phyloP scores from a whole-genome alignment of 192 early-diverging fungal species.

The Gaertneriomyces sp. region DNA sequence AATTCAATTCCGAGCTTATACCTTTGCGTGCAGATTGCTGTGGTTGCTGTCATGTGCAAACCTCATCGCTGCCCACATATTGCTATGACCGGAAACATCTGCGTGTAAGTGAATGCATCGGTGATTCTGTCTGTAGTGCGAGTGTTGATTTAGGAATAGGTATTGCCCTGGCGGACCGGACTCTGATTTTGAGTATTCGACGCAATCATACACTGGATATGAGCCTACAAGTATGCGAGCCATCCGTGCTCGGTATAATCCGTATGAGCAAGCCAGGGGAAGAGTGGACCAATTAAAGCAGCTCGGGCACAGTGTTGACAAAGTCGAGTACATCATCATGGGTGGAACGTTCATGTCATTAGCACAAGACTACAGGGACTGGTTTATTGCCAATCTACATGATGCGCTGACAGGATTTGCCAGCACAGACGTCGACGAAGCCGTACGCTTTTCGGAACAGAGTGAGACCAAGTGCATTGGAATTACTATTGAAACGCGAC shows the following conservation, averaged over 20 bases:
- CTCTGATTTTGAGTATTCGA: conserved; percentile 99
- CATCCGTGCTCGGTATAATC: conserved; percentile 96
- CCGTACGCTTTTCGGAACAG: conserved; percentile 97
- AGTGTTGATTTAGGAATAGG: conserved; percentile 28
- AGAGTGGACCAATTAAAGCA: conserved; percentile 90
- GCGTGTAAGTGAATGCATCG: conserved; percentile 64
- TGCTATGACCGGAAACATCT: conserved; percentile 98
- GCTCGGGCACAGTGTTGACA: conserved; percentile 95
- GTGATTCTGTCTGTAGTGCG: conserved; percentile 1
- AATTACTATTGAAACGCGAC: conserved; percentile 98
- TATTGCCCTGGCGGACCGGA: conserved; percentile 98
- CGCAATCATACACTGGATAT: conserved; percentile 99
- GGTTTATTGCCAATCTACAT: conserved; percentile 97
- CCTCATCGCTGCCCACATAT: conserved; percentile 97
- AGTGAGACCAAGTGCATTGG: conserved; percentile 96
- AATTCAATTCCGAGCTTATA: no score
- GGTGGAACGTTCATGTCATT: conserved; percentile 99
- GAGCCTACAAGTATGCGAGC: conserved; percentile 99
- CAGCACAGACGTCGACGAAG: conserved; percentile 89
- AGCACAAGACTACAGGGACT: conserved; percentile 90
- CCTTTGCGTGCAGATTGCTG: conserved; percentile 66
- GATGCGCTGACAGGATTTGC: conserved; percentile 92
- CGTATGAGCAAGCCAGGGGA: conserved; percentile 90
- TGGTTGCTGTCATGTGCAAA: conserved; percentile 96
- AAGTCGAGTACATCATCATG: conserved; percentile 98